These are phyloP conservation scores for Fonsecaea multimorphosa DNA, from an alignment of 2,329 filamentous ascomycete species.

Conservation along the genomic window DNA sequence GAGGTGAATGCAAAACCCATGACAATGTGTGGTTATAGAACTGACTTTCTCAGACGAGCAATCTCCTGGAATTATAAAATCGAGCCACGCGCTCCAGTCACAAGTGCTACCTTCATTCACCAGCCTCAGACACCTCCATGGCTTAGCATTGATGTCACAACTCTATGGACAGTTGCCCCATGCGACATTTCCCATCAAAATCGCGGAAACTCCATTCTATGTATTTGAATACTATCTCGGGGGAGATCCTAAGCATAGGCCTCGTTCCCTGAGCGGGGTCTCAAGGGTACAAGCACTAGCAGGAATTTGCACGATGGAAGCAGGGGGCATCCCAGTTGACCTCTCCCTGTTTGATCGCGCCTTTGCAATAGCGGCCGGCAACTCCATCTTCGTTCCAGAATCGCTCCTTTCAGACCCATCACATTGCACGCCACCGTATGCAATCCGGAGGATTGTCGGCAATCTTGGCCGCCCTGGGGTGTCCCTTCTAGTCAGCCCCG, in stretches of 20 bases:
- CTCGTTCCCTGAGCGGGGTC: too few relatives aligned
- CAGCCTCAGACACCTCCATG: not conserved
- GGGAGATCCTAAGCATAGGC: too few relatives aligned
- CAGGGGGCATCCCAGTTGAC: not conserved
- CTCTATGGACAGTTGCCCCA: constrained; percentile 9
- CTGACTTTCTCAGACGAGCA: not conserved
- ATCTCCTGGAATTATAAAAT: too few relatives aligned
- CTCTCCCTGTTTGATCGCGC: not conserved
- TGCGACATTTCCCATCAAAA: constrained; percentile 15
- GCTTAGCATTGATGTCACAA: not conserved
- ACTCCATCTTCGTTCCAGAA: not conserved
- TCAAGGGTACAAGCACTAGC: too few relatives aligned
- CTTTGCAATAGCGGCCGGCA: not conserved
- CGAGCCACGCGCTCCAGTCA: too few relatives aligned
- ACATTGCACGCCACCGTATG: not conserved
- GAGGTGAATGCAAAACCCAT: not conserved
- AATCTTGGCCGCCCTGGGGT: constrained; percentile 30
- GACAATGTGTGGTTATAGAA: not conserved
- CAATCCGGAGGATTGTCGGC: constrained; percentile 12
- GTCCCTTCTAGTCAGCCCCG: constrained; percentile 31
- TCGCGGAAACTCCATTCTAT: constrained; percentile 3
- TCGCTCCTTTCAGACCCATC: not conserved
- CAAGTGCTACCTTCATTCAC: too few relatives aligned
- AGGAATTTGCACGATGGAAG: not conserved
- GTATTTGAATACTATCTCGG: too few relatives aligned